Base-by-base conservation (phyloP, 1,284 basidiomycete genomes). In the Phenoliferia sp. region DNA sequence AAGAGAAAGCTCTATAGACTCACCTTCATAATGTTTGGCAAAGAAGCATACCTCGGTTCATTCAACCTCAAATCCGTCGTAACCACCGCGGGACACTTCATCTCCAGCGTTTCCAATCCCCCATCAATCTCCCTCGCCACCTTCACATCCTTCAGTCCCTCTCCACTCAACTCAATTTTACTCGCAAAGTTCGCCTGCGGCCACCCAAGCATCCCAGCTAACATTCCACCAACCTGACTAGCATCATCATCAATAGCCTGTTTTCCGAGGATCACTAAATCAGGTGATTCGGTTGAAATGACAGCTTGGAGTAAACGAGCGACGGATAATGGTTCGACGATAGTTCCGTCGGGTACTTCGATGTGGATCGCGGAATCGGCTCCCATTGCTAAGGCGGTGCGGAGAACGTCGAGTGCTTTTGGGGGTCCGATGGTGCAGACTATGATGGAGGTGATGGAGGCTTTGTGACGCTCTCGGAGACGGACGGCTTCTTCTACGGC, bases 221-320 rank as follows among this genome's bases (percentile, higher is more conserved):
- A 85, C 91, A 98, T 98, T 78, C 97, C 94, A 1, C 95, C 95
- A 10, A 95, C 98, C 81, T 94, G 89, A n/a, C 92, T 91, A 3
- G 91, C 85, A 79, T 99, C 95, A 76, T 96, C 94, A 81, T 99
- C 95, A 75, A 99, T 99, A 16, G 95, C 90, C 80, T 99, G 95
- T 82, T 99, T 99, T n/a, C 96, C 95, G 81, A 97, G 85, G 71
- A 99, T 94, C 63, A 99, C 88, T 66, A 99, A 76, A 76, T 98
- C 94, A 39, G 84, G 82, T 60, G 79, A 77, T 58, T 79, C 80
- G 69, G 85, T 84, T 67, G 88, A 84, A 66, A 97, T 88, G 70
- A 95, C 76, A 6, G 89, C 88, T 63, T 85, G 85, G 69, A 99
- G 84, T 2, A 89, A 85, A 79, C 92, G 92, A 54, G 94, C 93